Conservation (phyloP, 2,329 filamentous ascomycete genomes). For the Mariannaea elegans region DNA sequence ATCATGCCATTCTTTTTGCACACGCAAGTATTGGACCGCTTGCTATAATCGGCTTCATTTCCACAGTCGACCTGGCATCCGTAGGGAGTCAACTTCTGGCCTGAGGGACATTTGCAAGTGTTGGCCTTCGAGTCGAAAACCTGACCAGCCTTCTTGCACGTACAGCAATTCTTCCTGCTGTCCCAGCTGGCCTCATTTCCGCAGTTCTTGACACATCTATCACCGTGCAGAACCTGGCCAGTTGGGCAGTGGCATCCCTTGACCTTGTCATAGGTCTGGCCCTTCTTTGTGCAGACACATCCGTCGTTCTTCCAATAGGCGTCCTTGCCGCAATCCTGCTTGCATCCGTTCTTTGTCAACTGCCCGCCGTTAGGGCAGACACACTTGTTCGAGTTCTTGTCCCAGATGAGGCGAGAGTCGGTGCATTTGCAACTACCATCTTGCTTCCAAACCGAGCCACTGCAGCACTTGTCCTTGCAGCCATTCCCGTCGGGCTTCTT, state of each 20-base stretch:
- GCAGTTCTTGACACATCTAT: constrained; percentile 1
- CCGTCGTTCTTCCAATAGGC: constrained; percentile 30
- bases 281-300: constrained; percentile 33
- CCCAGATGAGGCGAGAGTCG: not conserved
- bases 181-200: constrained; percentile 2
- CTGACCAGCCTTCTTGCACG: constrained; percentile 4
- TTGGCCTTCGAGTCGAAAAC: not conserved
- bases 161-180: not conserved
- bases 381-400: not conserved
- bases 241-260: constrained; percentile 25
- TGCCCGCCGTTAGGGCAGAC: not conserved
- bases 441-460: not conserved
- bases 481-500: not conserved
- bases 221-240: not conserved
- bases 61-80: not conserved
- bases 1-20: not conserved
- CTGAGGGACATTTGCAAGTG: not conserved
- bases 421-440: not conserved
- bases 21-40: not conserved
- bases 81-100: not conserved
- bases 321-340: constrained; percentile 28
- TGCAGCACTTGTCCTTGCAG: not conserved
- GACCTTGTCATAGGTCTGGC: constrained; percentile 25
- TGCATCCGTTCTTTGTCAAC: constrained; percentile 14
- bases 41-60: not conserved